phyloP scores from a whole-genome alignment of 306 rosid genomes.

The Cucurbita moschata region DNA sequence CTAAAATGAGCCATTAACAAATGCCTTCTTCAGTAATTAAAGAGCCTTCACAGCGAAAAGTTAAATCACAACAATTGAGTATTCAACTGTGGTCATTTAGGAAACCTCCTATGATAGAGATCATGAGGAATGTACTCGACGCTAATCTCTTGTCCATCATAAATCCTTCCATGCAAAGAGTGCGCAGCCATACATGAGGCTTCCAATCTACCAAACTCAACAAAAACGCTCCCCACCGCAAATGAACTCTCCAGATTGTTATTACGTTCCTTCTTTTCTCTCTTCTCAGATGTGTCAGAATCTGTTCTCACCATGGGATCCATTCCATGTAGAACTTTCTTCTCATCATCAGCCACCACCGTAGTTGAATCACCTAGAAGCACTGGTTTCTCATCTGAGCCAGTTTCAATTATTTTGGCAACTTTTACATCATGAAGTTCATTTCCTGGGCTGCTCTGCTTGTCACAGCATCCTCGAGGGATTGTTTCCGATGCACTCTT shows the following conservation, averaged over 20 bases:
- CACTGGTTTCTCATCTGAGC: constrained; percentile 13
- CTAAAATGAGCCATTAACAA: constrained; percentile 4
- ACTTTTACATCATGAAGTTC: constrained; percentile 14
- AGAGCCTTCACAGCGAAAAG: background rate
- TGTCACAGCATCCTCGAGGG: constrained; percentile 15
- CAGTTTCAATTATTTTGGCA: constrained; percentile 10
- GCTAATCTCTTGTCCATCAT: constrained; percentile 49
- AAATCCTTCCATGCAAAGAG: constrained; percentile 58
- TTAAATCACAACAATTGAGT: background rate
- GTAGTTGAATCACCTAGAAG: constrained; percentile 4
- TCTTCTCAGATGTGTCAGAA: constrained; percentile 8
- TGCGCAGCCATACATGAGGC: constrained; percentile 62
- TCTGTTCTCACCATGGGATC: background rate
- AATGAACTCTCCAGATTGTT: constrained; percentile 17
- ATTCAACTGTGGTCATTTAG: constrained; percentile 17
- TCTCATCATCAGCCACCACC: constrained; percentile 10
- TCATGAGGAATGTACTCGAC: constrained; percentile 46
- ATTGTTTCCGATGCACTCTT: constrained; percentile 7
- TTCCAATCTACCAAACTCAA: constrained; percentile 73
- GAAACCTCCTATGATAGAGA: constrained; percentile 41
- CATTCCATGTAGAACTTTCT: constrained; percentile 8
- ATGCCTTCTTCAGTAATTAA: background rate
- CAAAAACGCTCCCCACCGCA: constrained; percentile 54
- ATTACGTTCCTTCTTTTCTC: constrained; percentile 13
- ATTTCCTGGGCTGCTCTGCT: constrained; percentile 17